phyloP scores from a whole-genome alignment of 805 yeast species.

The Kodamaea leandrae region DNA sequence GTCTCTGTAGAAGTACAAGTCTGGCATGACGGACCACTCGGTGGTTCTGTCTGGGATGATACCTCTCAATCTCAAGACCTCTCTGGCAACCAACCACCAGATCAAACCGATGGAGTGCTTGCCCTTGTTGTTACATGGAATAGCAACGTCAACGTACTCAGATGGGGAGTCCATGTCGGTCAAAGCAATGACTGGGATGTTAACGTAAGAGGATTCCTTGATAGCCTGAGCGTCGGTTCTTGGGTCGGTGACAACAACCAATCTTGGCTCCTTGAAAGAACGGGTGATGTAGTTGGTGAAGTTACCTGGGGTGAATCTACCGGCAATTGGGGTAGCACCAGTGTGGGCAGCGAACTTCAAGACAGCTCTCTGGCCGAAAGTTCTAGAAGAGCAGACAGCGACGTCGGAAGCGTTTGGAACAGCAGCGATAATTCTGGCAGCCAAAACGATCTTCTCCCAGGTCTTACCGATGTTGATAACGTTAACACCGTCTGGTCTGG shows the following conservation, averaged over 20 bases:
- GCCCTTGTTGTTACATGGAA: slow-evolving; percentile 99
- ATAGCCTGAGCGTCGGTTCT: slow-evolving; percentile 99
- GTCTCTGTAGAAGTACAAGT: slow-evolving; percentile 99
- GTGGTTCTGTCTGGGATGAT: slow-evolving; percentile 93
- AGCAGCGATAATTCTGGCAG: slow-evolving; percentile 99
- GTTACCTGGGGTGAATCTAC: slow-evolving; percentile 99
- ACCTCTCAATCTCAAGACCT: slow-evolving; percentile 98
- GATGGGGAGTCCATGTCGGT: slow-evolving; percentile 98
- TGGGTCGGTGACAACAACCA: slow-evolving; percentile 98
- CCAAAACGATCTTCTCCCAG: slow-evolving; percentile 99
- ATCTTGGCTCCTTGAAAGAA: slow-evolving; percentile 99
- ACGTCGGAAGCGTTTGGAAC: slow-evolving; percentile 98
- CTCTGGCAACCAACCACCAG: slow-evolving; percentile 99
- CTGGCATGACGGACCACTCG: slow-evolving; percentile 99
- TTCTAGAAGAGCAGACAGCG: slow-evolving; percentile 98
- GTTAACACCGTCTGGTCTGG: slow-evolving; percentile 99
- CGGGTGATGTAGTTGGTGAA: slow-evolving; percentile 99
- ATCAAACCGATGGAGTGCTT: slow-evolving; percentile 99
- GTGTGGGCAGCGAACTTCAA: slow-evolving; percentile 99
- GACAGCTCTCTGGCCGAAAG: slow-evolving; percentile 99
- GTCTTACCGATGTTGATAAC: slow-evolving; percentile 98
- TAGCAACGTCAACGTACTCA: slow-evolving; percentile 98
- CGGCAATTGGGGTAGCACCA: slow-evolving; percentile 99
- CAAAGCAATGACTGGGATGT: slow-evolving; percentile 99
- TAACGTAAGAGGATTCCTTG: slow-evolving; percentile 99